Conservation (phyloP, 257 asterid species). For the Parsonsia alboflavescens region DNA sequence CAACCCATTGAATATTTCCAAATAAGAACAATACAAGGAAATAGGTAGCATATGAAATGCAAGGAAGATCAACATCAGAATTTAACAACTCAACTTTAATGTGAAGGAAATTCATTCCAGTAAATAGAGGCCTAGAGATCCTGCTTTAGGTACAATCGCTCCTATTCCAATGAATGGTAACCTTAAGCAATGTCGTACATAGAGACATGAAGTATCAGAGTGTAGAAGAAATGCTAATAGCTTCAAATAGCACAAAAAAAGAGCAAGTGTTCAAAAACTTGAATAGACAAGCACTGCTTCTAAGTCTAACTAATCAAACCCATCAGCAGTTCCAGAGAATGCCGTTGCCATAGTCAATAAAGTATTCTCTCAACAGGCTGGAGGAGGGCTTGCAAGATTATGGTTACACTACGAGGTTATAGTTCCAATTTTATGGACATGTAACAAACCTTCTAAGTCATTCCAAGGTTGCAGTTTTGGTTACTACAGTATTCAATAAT, state of each 20-base stretch:
- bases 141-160: background rate
- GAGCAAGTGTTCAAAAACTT: background rate
- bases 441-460: background rate
- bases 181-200: background rate
- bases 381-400: background rate
- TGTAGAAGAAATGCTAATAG: background rate
- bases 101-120: background rate
- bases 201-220: background rate
- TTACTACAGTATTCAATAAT: background rate
- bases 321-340: background rate
- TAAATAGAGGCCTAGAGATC: background rate
- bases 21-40: background rate
- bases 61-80: background rate
- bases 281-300: background rate
- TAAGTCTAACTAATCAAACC: background rate
- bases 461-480: background rate
- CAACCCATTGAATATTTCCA: background rate
- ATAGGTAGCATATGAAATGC: background rate
- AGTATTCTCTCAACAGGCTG: background rate
- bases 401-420: background rate
- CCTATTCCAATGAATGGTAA: background rate
- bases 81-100: background rate
- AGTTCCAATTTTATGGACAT: background rate
- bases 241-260: background rate
- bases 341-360: background rate